Evolutionary conservation across 352 stramenopile species (phyloP).

Genomic region (Chrysophaeum taylorii): DNA sequence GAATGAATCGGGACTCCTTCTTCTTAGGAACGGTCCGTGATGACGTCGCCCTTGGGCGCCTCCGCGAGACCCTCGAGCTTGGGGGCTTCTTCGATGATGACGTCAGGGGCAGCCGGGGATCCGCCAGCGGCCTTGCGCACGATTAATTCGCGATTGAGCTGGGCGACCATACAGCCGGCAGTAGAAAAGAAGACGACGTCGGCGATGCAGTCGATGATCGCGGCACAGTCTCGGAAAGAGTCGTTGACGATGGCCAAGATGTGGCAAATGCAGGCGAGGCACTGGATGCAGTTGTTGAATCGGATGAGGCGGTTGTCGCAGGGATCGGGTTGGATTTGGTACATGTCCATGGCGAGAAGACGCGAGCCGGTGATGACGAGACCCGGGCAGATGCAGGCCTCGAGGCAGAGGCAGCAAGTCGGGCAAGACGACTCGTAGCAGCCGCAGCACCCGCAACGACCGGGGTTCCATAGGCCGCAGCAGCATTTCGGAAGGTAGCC

Average conservation of each 20-base stretch:
- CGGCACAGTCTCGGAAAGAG: constrained; percentile 48
- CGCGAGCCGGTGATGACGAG: constrained; percentile 73
- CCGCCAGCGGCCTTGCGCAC: too few relatives aligned
- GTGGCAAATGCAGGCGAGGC: constrained; percentile 55
- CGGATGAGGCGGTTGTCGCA: constrained; percentile 85
- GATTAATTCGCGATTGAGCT: too few relatives aligned
- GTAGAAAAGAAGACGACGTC: constrained; percentile 78
- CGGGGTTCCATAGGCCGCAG: constrained; percentile 63
- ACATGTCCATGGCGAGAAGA: constrained; percentile 74
- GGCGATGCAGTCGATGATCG: constrained; percentile 68
- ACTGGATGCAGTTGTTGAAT: constrained; percentile 82
- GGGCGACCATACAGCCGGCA: constrained; percentile 83
- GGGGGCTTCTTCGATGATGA: too few relatives aligned
- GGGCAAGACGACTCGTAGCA: constrained; percentile 68
- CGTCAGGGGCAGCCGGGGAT: too few relatives aligned
- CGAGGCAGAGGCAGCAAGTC: constrained; percentile 72
- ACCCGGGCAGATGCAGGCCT: constrained; percentile 72
- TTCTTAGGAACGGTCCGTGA: too few relatives aligned
- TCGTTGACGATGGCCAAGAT: constrained; percentile 62
- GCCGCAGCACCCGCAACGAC: constrained; percentile 54
- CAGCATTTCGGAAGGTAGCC: constrained; percentile 78
- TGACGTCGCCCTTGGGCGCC: too few relatives aligned
- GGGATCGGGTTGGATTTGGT: constrained; percentile 70
- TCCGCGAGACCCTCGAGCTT: too few relatives aligned
- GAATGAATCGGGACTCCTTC: too few relatives aligned